phyloP scores from a whole-genome alignment of 164 flowering plant genomes.

The Amborella trichopoda region DNA sequence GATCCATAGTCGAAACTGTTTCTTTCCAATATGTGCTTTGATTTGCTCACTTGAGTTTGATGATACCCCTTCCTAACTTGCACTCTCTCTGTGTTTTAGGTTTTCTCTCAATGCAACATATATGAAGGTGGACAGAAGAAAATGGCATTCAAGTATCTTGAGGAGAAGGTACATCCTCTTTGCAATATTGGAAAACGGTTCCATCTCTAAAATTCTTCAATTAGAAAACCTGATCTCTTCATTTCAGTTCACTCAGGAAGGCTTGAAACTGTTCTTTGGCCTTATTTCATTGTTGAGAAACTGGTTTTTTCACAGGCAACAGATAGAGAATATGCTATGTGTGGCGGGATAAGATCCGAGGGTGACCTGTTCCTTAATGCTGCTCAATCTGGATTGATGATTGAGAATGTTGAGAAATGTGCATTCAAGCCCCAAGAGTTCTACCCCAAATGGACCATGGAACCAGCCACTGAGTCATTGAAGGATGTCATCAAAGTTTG shows the following conservation, averaged over 20 bases:
- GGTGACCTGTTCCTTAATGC: conserved; percentile 29
- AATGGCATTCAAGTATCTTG: conserved; percentile 36
- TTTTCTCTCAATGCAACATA: conserved; percentile 70
- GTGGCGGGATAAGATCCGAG: conserved; percentile 28
- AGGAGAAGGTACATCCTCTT: conserved; percentile 43
- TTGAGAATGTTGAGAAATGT: conserved; percentile 5
- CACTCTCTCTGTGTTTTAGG: conserved; percentile 77
- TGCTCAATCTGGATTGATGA: conserved; percentile 13
- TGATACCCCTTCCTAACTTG: conserved; percentile 1
- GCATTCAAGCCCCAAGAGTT: conserved; percentile 22
- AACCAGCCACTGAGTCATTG: conserved; percentile 21
- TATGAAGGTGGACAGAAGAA: conserved; percentile 81
- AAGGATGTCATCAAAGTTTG: conserved; percentile 17
- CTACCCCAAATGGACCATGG: conserved; percentile 26
- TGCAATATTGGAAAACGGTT: not conserved
- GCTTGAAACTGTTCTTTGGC: not conserved
- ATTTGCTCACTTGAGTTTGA: not conserved
- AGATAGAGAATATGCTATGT: conserved; percentile 14
- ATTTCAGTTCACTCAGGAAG: not conserved
- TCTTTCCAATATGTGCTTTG: no score
- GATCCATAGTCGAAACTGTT: not conserved
- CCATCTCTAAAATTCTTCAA: not conserved
- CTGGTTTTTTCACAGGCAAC: conserved; percentile 17
- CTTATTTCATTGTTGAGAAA: not conserved
- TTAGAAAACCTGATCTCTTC: not conserved